phyloP scores from a whole-genome alignment of 2,329 filamentous ascomycete species.

The Bisporella sp. region DNA sequence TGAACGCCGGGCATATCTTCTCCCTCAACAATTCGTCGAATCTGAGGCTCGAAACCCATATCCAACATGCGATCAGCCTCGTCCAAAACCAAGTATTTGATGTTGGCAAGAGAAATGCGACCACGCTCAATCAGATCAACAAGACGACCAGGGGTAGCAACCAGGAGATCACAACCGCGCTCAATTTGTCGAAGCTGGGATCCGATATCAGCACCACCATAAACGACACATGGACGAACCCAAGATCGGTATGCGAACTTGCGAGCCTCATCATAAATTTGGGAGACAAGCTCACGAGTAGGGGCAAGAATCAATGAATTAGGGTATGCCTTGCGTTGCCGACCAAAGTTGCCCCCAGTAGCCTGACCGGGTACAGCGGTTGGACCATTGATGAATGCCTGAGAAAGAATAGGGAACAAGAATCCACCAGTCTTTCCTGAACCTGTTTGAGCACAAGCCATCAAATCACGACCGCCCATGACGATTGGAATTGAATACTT shows the following conservation, averaged over 20 bases:
- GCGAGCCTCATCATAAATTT: conserved; percentile 95
- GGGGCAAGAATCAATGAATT: conserved; percentile 94
- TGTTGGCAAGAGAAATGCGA: conserved; percentile 94
- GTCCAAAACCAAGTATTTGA: conserved; percentile 98
- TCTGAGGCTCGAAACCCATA: conserved; percentile 99
- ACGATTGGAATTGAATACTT: conserved; percentile 99
- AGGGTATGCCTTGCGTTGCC: conserved; percentile 95
- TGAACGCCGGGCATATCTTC: conserved; percentile 91
- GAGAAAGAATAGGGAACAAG: conserved; percentile 97
- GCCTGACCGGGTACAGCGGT: conserved; percentile 58
- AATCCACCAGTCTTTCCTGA: conserved; percentile 99
- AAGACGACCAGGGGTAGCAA: conserved; percentile 93
- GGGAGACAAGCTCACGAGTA: conserved; percentile 95
- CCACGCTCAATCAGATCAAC: conserved; percentile 98
- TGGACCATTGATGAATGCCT: conserved; percentile 87
- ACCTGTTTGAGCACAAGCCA: conserved; percentile 99
- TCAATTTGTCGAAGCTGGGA: conserved; percentile 98
- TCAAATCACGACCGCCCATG: conserved; percentile 94
- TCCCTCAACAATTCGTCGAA: conserved; percentile 94
- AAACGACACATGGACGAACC: conserved; percentile 97
- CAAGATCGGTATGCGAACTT: conserved; percentile 99
- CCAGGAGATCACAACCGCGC: conserved; percentile 91
- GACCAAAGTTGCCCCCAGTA: conserved; percentile 64
- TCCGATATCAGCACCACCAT: conserved; percentile 97
- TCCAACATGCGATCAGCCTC: conserved; percentile 99